These are phyloP conservation scores for Thelonectria rubi DNA, from an alignment of 2,329 filamentous ascomycete species.

Conservation along the genomic window DNA sequence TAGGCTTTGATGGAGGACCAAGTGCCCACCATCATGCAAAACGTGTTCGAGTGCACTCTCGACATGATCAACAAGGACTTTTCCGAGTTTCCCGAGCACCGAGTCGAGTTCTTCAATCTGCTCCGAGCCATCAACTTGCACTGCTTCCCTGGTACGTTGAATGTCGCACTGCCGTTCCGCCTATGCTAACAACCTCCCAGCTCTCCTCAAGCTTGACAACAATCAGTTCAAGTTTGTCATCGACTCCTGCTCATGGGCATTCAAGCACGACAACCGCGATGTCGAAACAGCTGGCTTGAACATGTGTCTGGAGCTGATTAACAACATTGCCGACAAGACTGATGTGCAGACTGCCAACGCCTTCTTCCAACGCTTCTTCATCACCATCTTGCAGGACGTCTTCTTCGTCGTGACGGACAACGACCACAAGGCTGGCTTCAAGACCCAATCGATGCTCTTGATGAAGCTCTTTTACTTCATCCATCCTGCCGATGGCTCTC, in stretches of 20 bases:
- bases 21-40: slow-evolving; percentile 96
- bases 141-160: slow-evolving; percentile 80
- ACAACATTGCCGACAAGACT: slow-evolving; percentile 94
- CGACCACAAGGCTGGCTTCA: slow-evolving; percentile 99
- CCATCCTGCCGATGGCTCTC: slow-evolving; percentile 71
- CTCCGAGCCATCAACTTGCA: slow-evolving; percentile 95
- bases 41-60: slow-evolving; percentile 96
- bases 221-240: slow-evolving; percentile 99
- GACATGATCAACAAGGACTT: slow-evolving; percentile 99
- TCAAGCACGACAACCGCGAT: slow-evolving; percentile 98
- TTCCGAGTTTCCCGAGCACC: slow-evolving; percentile 97
- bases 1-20: slow-evolving; percentile 97
- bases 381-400: slow-evolving; percentile 94
- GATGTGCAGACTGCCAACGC: slow-evolving; percentile 86
- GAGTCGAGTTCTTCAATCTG: slow-evolving; percentile 99
- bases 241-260: slow-evolving; percentile 99
- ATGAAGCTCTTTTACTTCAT: slow-evolving; percentile 97
- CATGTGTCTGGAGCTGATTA: slow-evolving; percentile 98
- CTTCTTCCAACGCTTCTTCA: slow-evolving; percentile 98
- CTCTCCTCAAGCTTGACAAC: slow-evolving; percentile 91
- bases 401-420: slow-evolving; percentile 98
- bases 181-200: slow-evolving; percentile 45
- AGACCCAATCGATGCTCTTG: slow-evolving; percentile 92
- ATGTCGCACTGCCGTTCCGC: not conserved
- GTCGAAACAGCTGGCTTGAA: slow-evolving; percentile 95